Base-by-base conservation (phyloP, 2,329 filamentous ascomycete genomes). In the Chaetomium olivaceum region DNA sequence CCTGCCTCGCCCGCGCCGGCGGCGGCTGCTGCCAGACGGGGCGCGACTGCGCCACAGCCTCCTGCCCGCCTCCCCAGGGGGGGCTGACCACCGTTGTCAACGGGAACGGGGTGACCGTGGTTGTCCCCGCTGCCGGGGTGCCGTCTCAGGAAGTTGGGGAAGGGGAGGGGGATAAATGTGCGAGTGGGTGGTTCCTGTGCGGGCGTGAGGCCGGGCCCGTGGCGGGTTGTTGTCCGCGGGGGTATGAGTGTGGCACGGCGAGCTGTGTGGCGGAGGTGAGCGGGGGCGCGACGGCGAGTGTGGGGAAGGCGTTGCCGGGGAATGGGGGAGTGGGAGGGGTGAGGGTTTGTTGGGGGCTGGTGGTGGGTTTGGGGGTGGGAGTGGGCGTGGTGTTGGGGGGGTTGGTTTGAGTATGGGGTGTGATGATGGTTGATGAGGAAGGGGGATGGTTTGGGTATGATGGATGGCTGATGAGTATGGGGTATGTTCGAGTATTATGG, bases 1-100 rank as follows among this genome's bases (percentile, higher is more conserved):
- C 92, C 59, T 98, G 94, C 77, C 86, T 89, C 2, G 94, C 94
- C 1, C 88, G 88, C 66, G 92, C 93, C 66, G 92, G 91, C 16
- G 92, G 92, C 23, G 85, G 85, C 1, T 98, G 94, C 80, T 98
- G 94, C 79, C 90, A 91, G 64, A 93, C 92, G 0, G 93, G 92
- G 1, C 87, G 93, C 23, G 86, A 96, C 78, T 98, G 94, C 78
- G 86, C 90, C 66, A 90, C 88, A 0, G 91, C 90, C 0, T 91
- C 89, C 7, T 98, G 94, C 73, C 91, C 91, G 0, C 78, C 86
- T 82, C 0, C 50, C 8, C 73, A 82, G 0, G 76, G 77, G 1
- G 90, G 36, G 36, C 36, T 88, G 0, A 90, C 88, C 0, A 86
- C 93, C 2, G 78, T 93, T 2, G 65, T 74, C 23, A 63, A 71